Evolutionary conservation across 75 land plant species (phyloP).

Genomic region (Sequoia sempervirens): DNA sequence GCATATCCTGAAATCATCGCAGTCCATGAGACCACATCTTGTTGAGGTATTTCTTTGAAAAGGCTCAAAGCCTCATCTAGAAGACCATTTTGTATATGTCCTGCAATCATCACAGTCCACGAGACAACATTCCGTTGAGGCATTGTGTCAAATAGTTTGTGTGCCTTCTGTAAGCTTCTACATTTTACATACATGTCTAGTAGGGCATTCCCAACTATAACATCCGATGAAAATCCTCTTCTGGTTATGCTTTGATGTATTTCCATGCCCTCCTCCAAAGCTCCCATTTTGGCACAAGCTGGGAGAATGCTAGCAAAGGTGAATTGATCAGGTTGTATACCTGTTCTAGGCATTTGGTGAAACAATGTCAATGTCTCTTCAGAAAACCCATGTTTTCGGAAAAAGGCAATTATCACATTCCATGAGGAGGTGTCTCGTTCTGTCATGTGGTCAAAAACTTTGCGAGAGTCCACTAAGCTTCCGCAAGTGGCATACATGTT

Average conservation of each 20-base stretch:
- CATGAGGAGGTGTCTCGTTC: not conserved
- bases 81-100: too few species aligned
- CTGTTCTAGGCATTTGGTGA: not conserved
- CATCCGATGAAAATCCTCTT: too few species aligned
- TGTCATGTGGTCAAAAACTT: not conserved
- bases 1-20: too few species aligned
- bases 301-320: not conserved
- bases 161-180: too few species aligned
- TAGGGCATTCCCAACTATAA: too few species aligned
- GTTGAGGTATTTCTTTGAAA: too few species aligned
- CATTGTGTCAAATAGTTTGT: too few species aligned
- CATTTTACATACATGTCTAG: too few species aligned
- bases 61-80: too few species aligned
- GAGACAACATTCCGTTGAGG: too few species aligned
- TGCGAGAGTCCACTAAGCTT: constrained; percentile 20
- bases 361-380: not conserved
- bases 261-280: not conserved
- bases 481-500: constrained; percentile 26
- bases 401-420: not conserved
- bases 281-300: not conserved
- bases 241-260: not conserved
- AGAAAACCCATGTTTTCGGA: not conserved
- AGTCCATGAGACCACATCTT: too few species aligned
- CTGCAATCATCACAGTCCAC: too few species aligned
- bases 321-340: not conserved